These are phyloP conservation scores for Penicillium digitatum DNA, from an alignment of 2,329 filamentous ascomycete genomes.

Conservation along the genomic window DNA sequence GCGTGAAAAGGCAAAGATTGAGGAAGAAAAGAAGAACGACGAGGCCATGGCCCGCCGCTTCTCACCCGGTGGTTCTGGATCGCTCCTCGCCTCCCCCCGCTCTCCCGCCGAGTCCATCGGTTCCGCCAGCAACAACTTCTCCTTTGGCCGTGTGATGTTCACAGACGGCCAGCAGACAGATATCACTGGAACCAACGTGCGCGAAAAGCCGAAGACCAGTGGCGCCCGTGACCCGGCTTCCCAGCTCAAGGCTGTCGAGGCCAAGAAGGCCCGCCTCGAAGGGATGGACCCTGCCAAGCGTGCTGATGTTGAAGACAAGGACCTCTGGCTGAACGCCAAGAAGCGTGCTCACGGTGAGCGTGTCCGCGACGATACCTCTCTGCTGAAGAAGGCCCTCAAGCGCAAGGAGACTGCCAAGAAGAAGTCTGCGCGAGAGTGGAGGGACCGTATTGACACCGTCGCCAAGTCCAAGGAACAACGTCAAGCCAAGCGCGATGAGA, in stretches of 20 bases:
- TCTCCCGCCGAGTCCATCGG: conserved; percentile 46
- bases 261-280: conserved; percentile 75
- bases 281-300: conserved; percentile 75
- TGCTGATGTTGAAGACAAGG: conserved; percentile 85
- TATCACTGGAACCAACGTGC: conserved; percentile 58
- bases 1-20: conserved; percentile 69
- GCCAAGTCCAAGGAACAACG: conserved; percentile 71
- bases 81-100: conserved; percentile 52
- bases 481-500: conserved; percentile 78
- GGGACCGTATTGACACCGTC: conserved; percentile 66
- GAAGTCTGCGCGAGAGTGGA: conserved; percentile 89
- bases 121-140: conserved; percentile 62
- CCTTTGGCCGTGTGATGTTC: conserved; percentile 89
- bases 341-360: conserved; percentile 85
- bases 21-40: conserved; percentile 64
- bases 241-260: conserved; percentile 78
- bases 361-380: conserved; percentile 76
- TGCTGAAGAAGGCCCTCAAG: conserved; percentile 93
- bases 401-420: conserved; percentile 84
- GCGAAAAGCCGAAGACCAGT: conserved; percentile 69
- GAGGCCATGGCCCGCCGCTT: conserved; percentile 54
- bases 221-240: conserved; percentile 81
- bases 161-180: conserved; percentile 78
- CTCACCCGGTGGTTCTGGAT: conserved; percentile 57
- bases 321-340: conserved; percentile 87